Base-by-base conservation (phyloP, 805 yeast genomes). In the Limtongia smithiae region DNA sequence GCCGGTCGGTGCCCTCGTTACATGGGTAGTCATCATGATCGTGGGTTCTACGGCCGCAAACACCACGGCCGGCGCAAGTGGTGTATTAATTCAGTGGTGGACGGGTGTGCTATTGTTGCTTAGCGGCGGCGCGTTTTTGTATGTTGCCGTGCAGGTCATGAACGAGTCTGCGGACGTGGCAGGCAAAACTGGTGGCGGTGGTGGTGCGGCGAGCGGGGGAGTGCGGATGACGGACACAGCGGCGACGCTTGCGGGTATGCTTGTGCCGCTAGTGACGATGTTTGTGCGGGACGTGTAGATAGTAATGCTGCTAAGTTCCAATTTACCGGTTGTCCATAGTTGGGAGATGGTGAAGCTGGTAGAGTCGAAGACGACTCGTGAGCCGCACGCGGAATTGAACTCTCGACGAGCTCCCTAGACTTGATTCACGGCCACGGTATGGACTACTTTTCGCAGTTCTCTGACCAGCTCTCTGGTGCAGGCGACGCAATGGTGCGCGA, bases 101-200 rank as follows among this genome's bases (percentile, higher is more conserved):
- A 68, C 81, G 20, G 85, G 84, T 0, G 62, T 74, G n/a, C 64
- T 85, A 41, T 65, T 83, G 39, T 65, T 82, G 3, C 78, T 82
- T 59, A 76, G 83, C 50, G 86, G 84, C 7, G 93, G 93, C 7
- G 80, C 88, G 0, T 84, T 85, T 60, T 62, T 83, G 22, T 85
- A 76, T 59, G 86, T 85, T 31, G 85, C 87, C 9, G 71, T 79
- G 56, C 86, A 84, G 60, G 78, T 83, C 2, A 71, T 81, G 69
- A 66, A 70, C 42, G 77, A 74, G 18, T 35, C 59, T 24, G 46
- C 43, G 14, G 57, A 49, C 12, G n/a, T n/a, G n/a, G 46, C 31
- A 14, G 51, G 37, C 21, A 47, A 59, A 27, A 37, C 28, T n/a
- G 37, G 41, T 14, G 25, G 18, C 2, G 41, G 27, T 3, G 31